phyloP scores from a whole-genome alignment of 2,329 filamentous ascomycete species.

The Blastomyces silverae region DNA sequence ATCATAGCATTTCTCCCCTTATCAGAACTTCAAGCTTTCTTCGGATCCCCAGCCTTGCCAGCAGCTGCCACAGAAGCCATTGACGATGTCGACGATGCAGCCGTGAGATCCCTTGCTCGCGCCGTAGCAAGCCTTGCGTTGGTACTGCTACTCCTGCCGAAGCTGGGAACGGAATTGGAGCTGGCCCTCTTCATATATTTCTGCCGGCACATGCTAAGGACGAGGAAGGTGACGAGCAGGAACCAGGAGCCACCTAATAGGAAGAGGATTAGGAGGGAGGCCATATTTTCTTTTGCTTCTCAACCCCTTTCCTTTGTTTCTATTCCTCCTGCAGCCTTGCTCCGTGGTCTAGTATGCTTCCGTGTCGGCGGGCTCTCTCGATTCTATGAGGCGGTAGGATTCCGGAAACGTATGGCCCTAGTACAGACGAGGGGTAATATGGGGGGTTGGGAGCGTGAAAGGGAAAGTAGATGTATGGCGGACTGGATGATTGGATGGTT shows the following conservation, averaged over 20 bases:
- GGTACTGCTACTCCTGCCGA: not conserved
- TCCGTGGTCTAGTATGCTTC: not conserved
- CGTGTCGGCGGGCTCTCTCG: no score
- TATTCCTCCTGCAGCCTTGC: not conserved
- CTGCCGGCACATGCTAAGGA: slow-evolving; percentile 22
- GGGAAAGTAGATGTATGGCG: not conserved
- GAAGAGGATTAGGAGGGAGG: slow-evolving; percentile 20
- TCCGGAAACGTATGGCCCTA: not conserved
- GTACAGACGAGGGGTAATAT: not conserved
- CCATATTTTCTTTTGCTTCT: slow-evolving; percentile 16
- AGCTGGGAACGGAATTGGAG: not conserved
- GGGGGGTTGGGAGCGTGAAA: not conserved
- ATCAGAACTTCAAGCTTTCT: slow-evolving; percentile 16
- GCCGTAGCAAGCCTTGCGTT: not conserved
- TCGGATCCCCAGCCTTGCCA: slow-evolving; percentile 19
- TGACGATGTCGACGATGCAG: slow-evolving; percentile 1
- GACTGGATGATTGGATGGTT: not conserved
- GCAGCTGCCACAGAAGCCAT: slow-evolving; percentile 3
- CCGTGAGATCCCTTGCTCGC: not conserved
- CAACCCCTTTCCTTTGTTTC: not conserved
- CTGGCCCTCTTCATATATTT: slow-evolving; percentile 13
- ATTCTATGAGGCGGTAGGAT: not conserved
- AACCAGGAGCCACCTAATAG: slow-evolving; percentile 21
- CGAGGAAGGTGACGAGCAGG: slow-evolving; percentile 22
- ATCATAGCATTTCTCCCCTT: not conserved